These are phyloP conservation scores for Gyromitra esculenta DNA, from an alignment of 2,329 filamentous ascomycete species.

Conservation along the genomic window DNA sequence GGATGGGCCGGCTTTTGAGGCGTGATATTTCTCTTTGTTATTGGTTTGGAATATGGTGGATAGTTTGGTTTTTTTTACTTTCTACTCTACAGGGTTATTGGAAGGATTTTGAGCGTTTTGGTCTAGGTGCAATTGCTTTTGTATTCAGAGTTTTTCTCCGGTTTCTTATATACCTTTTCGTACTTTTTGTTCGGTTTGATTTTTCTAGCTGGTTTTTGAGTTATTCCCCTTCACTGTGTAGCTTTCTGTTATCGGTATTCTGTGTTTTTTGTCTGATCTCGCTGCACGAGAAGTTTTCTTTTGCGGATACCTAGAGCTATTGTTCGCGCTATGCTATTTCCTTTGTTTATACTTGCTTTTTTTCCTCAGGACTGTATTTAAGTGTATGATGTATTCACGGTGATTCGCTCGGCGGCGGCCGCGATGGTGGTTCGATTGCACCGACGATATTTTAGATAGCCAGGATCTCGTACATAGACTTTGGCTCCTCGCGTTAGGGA, in stretches of 20 bases:
- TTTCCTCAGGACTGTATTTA: neutral
- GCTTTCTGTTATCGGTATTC: neutral
- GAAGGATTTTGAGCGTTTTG: conserved; percentile 37
- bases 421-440: neutral
- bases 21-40: conserved; percentile 1
- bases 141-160: neutral
- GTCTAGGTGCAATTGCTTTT: conserved; percentile 29
- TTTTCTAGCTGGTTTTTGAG: neutral
- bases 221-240: too few relatives aligned
- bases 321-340: neutral
- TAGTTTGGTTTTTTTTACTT: conserved; percentile 4
- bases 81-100: conserved; percentile 32
- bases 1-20: conserved; percentile 29
- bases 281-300: neutral
- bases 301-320: neutral
- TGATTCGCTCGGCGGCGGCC: neutral
- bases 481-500: neutral
- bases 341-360: neutral
- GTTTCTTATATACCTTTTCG: neutral
- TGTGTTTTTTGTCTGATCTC: neutral
- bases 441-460: neutral
- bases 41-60: neutral
- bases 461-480: neutral
- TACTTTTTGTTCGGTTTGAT: conserved; percentile 1
- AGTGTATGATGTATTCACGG: neutral